Evolutionary conservation across 306 rosid species (phyloP), one percentile per base, ranked within the genome.

Genomic region (Notholithocarpus densiflorus): DNA sequence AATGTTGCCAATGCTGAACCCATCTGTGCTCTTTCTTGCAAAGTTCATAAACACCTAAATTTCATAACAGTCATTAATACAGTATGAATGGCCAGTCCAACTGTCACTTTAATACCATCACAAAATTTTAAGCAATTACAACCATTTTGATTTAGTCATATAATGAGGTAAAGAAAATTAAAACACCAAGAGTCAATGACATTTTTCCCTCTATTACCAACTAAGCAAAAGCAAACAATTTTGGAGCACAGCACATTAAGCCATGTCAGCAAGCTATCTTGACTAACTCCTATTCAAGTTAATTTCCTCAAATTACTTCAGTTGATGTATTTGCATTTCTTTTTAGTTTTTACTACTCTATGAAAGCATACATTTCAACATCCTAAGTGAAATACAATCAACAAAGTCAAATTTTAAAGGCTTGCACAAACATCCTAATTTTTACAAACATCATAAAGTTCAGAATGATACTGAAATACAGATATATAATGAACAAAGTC

Each of bases 1-100:
- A 75, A 93, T 88, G 77, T 90, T 91, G 18, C 83, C 93, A 66
- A 95, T 95, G 86, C 97, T 95, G 87, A 93, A 93, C 17, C 99
- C 98, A 48, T 91, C 86, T 0, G 97, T 95, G 86, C 97, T 91
- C 85, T 95, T 91, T 77, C 97, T 83, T 71, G 27, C 26, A 32
- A 83, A 93, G 90, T 95, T 95, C 95, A 95, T 87, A 85, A 85
- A 70, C 2, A 92, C 98, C 99, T 93, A 34, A 10, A 80, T 73
- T 45, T 59, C 57, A 60, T 4, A 73, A 69, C 55, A 68, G 5
- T 1, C 69, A 59, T 78, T 24, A n/a, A 72, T 24, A 37, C 31
- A 27, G 75, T 57, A 40, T 32, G 52, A 23, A 66, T 9, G 72
- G 26, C 13, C 40, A 64, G 4, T 71, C 57, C 56, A 48, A 31